Evolutionary conservation across 1,284 basidiomycete genomes (phyloP).

Genomic region (Takashimella koratensis): DNA sequence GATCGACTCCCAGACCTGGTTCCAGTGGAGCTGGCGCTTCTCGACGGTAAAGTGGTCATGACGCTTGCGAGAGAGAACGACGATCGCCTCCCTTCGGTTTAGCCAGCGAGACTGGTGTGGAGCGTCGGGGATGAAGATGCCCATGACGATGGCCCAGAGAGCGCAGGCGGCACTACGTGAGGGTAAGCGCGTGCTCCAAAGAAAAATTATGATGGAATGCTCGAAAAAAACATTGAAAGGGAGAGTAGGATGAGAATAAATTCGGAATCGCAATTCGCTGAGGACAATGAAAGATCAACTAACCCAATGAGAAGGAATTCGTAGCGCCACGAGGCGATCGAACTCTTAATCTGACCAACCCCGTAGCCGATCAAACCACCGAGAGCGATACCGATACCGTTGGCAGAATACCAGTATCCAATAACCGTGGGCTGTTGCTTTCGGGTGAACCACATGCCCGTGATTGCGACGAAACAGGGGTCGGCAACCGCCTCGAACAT

Average conservation of each 20-base stretch:
- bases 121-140: constrained; percentile 31
- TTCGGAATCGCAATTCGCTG: too few relatives aligned
- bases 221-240: background rate
- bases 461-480: constrained; percentile 36
- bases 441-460: constrained; percentile 36
- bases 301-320: constrained; percentile 44
- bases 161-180: constrained; percentile 31
- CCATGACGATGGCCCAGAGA: constrained; percentile 34
- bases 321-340: constrained; percentile 40
- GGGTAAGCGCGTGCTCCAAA: too few relatives aligned
- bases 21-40: constrained; percentile 44
- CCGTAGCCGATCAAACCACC: constrained; percentile 40
- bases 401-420: constrained; percentile 36
- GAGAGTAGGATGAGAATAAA: too few relatives aligned
- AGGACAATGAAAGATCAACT: background rate
- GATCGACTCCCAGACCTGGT: constrained; percentile 45
- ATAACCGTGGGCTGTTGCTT: constrained; percentile 41
- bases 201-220: too few relatives aligned
- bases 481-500: constrained; percentile 47
- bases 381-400: constrained; percentile 35
- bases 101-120: constrained; percentile 36
- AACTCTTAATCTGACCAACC: constrained; percentile 39
- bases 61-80: constrained; percentile 45
- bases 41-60: constrained; percentile 48
- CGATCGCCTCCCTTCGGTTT: constrained; percentile 39